Percentiles rank a stretch among this genome's conserved stretches.
These are phyloP conservation scores for Teratosphaeria nubilosa DNA, from an alignment of 2,329 filamentous ascomycete species.

Conservation along the genomic window DNA sequence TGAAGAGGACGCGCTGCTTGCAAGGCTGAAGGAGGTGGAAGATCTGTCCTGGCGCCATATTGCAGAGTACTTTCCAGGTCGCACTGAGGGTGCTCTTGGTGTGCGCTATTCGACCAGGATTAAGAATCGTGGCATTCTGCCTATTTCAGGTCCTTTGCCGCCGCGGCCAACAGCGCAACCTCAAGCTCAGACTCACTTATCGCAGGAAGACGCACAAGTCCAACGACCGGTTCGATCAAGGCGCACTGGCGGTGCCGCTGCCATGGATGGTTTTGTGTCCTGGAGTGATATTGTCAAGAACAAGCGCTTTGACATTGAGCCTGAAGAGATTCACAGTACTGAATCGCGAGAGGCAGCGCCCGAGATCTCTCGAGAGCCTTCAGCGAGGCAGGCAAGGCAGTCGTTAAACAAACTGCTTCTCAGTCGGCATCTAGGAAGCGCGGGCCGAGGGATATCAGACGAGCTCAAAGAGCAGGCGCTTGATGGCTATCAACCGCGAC, in stretches of 20 bases:
- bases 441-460: constrained; percentile 6
- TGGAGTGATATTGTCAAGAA: constrained; percentile 8
- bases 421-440: no score
- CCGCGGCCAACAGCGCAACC: not conserved
- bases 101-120: constrained; percentile 3
- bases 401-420: not conserved
- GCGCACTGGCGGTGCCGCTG: constrained; percentile 1
- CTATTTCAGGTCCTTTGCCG: not conserved
- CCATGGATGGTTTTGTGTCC: constrained; percentile 14
- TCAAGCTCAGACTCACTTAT: not conserved
- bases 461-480: constrained; percentile 24
- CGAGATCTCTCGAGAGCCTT: constrained; percentile 3
- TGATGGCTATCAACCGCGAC: constrained; percentile 31
- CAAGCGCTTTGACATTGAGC: not conserved
- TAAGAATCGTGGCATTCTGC: not conserved
- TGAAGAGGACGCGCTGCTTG: not conserved
- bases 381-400: not conserved
- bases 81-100: not conserved
- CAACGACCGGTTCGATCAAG: not conserved
- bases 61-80: not conserved
- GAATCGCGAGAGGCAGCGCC: not conserved
- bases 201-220: not conserved
- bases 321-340: not conserved
- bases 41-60: not conserved
- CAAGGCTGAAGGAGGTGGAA: not conserved